A percentile compares a stretch with the other conserved stretches of the same genome.
phyloP scores from a whole-genome alignment of 1,284 basidiomycete species.

The Heimioporus punctisporus region DNA sequence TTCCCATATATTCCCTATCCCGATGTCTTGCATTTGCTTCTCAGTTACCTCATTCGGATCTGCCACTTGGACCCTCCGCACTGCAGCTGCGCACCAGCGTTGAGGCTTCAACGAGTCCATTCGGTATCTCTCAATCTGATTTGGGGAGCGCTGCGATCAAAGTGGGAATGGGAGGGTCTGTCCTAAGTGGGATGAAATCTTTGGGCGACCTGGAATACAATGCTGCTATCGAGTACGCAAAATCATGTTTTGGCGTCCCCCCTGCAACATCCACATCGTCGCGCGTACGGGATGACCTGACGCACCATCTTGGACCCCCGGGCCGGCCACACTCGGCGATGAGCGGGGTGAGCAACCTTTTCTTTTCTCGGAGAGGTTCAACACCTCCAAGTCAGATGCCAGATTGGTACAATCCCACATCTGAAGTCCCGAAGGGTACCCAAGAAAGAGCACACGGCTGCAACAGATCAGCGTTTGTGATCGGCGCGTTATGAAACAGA shows the following conservation, averaged over 20 bases:
- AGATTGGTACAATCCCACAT: slow-evolving; percentile 72
- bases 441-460: slow-evolving; percentile 61
- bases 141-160: slow-evolving; percentile 56
- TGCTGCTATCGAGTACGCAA: slow-evolving; percentile 44
- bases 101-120: slow-evolving; percentile 23
- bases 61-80: slow-evolving; percentile 12
- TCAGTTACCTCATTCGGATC: slow-evolving; percentile 37
- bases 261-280: slow-evolving; percentile 9
- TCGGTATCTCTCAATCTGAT: slow-evolving; percentile 44
- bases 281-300: slow-evolving; percentile 1
- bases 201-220: slow-evolving; percentile 65
- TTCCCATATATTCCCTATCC: slow-evolving; percentile 61
- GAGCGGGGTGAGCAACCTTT: slow-evolving; percentile 29
- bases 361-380: slow-evolving; percentile 50
- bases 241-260: slow-evolving; percentile 16
- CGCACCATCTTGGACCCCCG: slow-evolving; percentile 10
- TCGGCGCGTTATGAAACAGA: background rate
- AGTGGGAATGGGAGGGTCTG: slow-evolving; percentile 60
- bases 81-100: slow-evolving; percentile 24
- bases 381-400: slow-evolving; percentile 44
- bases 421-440: slow-evolving; percentile 60
- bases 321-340: slow-evolving; percentile 16
- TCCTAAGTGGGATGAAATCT: slow-evolving; percentile 64
- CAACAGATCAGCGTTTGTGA: slow-evolving; percentile 10
- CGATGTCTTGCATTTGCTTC: slow-evolving; percentile 68